These are phyloP conservation scores for Beauveria caledonica DNA, from an alignment of 2,329 filamentous ascomycete genomes.

Conservation along the genomic window DNA sequence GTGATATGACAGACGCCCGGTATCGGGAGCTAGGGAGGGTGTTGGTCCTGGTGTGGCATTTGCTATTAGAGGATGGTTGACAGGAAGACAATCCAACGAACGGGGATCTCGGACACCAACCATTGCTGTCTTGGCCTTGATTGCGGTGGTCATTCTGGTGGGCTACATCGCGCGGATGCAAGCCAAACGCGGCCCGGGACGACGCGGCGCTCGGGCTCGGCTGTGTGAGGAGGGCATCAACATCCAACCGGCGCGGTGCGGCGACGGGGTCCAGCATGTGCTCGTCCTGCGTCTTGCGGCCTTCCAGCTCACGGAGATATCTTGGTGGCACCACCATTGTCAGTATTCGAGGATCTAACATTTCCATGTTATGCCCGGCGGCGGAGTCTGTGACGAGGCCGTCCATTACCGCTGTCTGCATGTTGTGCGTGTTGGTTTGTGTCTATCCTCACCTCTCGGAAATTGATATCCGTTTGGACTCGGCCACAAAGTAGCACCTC, in stretches of 20 bases:
- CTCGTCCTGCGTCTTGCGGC: constrained; percentile 6
- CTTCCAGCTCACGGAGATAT: constrained; percentile 11
- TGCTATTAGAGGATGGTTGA: neutral
- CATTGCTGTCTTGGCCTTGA: constrained; percentile 1
- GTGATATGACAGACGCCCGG: constrained; percentile 7
- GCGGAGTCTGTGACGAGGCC: neutral
- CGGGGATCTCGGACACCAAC: neutral
- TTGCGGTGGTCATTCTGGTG: neutral
- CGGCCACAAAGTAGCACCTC: constrained; percentile 16
- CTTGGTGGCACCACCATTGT: neutral
- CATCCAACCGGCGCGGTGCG: constrained; percentile 5
- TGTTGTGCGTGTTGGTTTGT: neutral
- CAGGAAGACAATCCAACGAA: neutral
- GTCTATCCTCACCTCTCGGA: constrained; percentile 14
- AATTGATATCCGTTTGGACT: constrained; percentile 17
- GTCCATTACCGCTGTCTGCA: neutral
- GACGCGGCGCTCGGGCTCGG: constrained; percentile 5
- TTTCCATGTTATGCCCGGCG: neutral
- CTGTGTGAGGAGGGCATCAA: constrained; percentile 3
- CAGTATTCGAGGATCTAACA: neutral
- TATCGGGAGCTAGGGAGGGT: constrained; percentile 7
- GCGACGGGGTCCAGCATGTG: constrained; percentile 6
- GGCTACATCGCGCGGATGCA: constrained; percentile 10
- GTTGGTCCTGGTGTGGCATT: constrained; percentile 2
- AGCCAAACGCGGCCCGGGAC: constrained; percentile 1